Evolutionary conservation across 768 basidiomycete species (phyloP).

Genomic region (Pulveroboletus sp.): DNA sequence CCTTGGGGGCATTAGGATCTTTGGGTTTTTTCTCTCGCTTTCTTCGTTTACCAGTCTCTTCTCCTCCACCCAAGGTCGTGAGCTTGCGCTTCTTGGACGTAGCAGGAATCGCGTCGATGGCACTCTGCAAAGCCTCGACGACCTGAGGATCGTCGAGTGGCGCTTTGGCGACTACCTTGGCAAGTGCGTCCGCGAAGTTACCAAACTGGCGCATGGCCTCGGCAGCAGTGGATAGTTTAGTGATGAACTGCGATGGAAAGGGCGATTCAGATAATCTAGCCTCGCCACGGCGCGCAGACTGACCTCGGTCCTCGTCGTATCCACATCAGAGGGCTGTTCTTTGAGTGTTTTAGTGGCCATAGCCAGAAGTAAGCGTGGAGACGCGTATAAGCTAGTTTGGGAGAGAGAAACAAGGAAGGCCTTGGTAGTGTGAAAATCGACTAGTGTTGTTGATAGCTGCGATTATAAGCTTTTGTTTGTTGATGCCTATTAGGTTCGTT

Average conservation of each 20-base stretch:
- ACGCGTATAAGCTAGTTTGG: constrained; percentile 27
- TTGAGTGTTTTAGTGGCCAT: constrained; percentile 28
- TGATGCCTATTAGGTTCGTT: constrained; percentile 36
- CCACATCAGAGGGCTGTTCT: constrained; percentile 24
- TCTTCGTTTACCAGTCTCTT: constrained; percentile 36
- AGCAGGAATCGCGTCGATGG: constrained; percentile 31
- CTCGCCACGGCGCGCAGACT: constrained; percentile 12
- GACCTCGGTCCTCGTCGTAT: constrained; percentile 31
- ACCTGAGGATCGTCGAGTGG: constrained; percentile 32
- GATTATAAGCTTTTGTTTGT: constrained; percentile 40
- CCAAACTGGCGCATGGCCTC: constrained; percentile 64
- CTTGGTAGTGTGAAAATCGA: constrained; percentile 40
- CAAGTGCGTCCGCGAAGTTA: constrained; percentile 57
- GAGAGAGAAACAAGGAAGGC: constrained; percentile 35
- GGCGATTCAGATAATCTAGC: constrained; percentile 17
- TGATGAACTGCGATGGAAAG: constrained; percentile 46
- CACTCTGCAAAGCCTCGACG: constrained; percentile 26
- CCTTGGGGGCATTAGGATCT: constrained; percentile 94
- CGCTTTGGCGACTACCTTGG: constrained; percentile 43
- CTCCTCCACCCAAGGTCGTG: constrained; percentile 26
- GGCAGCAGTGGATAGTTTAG: constrained; percentile 54
- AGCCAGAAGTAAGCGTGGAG: constrained; percentile 7
- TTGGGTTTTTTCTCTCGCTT: constrained; percentile 58
- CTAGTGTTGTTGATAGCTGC: constrained; percentile 37
- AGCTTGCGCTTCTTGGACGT: constrained; percentile 54